Evolutionary conservation across 2,329 filamentous ascomycete species (phyloP), one percentile per base, ranked within the genome.

Genomic region (Alternaria angustiovoidea): DNA sequence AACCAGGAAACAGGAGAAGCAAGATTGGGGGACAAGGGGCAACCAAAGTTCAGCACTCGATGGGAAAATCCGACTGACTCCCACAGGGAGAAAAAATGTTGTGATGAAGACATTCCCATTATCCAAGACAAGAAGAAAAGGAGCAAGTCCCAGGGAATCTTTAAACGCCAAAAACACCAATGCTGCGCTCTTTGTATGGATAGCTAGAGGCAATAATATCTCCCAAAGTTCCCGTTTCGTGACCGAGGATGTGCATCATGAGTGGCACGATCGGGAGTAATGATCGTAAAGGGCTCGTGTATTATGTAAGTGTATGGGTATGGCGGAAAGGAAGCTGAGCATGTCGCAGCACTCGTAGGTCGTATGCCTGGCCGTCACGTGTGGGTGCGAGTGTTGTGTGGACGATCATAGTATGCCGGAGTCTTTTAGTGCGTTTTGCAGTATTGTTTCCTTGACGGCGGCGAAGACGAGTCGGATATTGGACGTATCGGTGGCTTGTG

Each of bases 381-480:
- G 64, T 69, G 65, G 46, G 54, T 47, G 62, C 59, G 56, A 63
- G 66, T 65, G 61, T 44, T 53, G 53, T 43, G 18, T 32, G 16
- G 61, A 57, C 57, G 44, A 57, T 44, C 72, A 84, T 71, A 99
- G 88, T 79, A 99, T 98, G 69, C 95, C 95, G 22, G 95, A 98
- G 80, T 99, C 95, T 82, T 96, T 97, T 70, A 99, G 87, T 48
- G 95, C 95, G 78, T 99, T 99, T 80, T 98, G 96, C 69, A 99
- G 83, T 74, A 99, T 99, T 34, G 95, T 99, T 82, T 99, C 95
- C 80, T 99, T 99, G 62, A 99, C 95, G 8, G 95, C 95, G 34
- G 94, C 95, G 80, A 99, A 99, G 48, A 99, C 95, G 38, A 99
- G 87, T 67, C 95, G 92, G 74, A 99, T 97, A 76, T 99, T 99